These are phyloP conservation scores for Coemansia sp. DNA, from an alignment of 192 early-diverging fungal species.

Conservation along the genomic window DNA sequence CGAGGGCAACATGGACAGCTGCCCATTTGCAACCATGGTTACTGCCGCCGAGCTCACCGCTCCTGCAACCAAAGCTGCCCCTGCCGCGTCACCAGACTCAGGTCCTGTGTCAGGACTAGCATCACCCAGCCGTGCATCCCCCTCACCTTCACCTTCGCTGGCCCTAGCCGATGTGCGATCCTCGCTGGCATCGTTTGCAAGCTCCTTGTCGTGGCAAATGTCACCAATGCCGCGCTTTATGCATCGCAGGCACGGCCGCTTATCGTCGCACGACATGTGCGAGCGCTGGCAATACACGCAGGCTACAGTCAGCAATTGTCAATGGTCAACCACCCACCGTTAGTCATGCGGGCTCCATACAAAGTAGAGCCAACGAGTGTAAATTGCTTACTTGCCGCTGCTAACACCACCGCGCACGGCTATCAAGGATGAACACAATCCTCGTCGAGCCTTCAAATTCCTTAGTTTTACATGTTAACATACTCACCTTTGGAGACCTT, in stretches of 20 bases:
- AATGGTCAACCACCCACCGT: not conserved
- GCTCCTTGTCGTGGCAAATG: constrained; percentile 84
- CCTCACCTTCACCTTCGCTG: not conserved
- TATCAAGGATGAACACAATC: not conserved
- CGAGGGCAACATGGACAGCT: constrained; percentile 5
- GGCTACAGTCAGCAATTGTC: constrained; percentile 52
- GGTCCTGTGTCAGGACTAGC: not conserved
- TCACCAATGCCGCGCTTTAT: constrained; percentile 94
- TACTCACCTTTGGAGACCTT: constrained; percentile 49
- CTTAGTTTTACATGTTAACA: not conserved
- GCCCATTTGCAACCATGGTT: constrained; percentile 12
- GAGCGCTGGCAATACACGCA: constrained; percentile 93
- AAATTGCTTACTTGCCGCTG: not conserved
- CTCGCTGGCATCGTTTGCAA: constrained; percentile 16
- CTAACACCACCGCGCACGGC: not conserved
- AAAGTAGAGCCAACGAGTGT: not conserved
- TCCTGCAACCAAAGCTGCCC: not conserved
- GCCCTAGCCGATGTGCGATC: constrained; percentile 3
- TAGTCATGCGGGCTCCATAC: not conserved
- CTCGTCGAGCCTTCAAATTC: not conserved
- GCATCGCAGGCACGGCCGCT: constrained; percentile 92
- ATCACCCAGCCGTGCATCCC: not conserved
- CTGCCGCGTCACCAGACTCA: not conserved
- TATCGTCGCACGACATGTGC: constrained; percentile 95
- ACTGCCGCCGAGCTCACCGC: constrained; percentile 8